These are phyloP conservation scores for Bondarzewia mesenterica DNA, from an alignment of 1,284 basidiomycete species.

Conservation along the genomic window DNA sequence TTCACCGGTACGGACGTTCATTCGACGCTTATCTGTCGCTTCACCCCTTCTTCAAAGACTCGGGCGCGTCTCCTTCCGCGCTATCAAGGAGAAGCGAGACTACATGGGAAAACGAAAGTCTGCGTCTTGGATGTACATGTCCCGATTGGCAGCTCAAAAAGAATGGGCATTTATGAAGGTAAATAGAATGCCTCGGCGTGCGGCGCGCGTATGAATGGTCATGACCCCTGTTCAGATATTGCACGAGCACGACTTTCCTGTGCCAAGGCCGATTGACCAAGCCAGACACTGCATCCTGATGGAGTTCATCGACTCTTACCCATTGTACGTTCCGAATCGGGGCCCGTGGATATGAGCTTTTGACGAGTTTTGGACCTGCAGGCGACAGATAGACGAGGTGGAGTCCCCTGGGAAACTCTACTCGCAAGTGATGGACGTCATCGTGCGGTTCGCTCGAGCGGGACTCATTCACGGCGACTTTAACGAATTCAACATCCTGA, in stretches of 20 bases:
- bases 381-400: constrained; percentile 83
- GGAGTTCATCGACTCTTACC: constrained; percentile 93
- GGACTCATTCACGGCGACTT: constrained; percentile 98
- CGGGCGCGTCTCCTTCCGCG: constrained; percentile 92
- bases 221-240: constrained; percentile 53
- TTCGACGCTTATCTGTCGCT: neutral
- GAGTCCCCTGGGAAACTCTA: constrained; percentile 87
- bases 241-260: constrained; percentile 90
- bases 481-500: constrained; percentile 99
- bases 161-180: constrained; percentile 99
- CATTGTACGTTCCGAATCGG: constrained; percentile 53
- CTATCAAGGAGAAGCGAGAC: constrained; percentile 95
- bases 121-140: constrained; percentile 99
- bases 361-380: constrained; percentile 22
- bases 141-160: constrained; percentile 90
- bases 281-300: constrained; percentile 93
- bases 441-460: constrained; percentile 87
- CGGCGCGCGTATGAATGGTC: neutral
- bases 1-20: constrained; percentile 61
- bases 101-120: constrained; percentile 94
- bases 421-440: constrained; percentile 90
- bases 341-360: constrained; percentile 3
- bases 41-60: constrained; percentile 44
- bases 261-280: constrained; percentile 92
- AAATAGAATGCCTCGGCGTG: constrained; percentile 8